Conservation (phyloP, 2,329 filamentous ascomycete genomes). For the Fusarium sulawesiense region DNA sequence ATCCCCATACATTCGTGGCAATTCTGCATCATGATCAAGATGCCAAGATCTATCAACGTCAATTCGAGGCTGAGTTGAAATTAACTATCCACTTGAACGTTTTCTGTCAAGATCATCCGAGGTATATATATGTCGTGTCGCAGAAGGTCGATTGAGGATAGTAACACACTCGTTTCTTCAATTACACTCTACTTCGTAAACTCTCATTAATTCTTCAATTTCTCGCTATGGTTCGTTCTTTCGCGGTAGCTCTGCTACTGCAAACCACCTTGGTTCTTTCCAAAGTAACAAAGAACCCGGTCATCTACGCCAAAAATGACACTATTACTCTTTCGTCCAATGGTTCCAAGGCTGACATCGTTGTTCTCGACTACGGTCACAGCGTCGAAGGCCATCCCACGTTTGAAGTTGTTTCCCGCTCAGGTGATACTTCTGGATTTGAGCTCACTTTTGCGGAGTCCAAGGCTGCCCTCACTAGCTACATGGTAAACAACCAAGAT, state of each 20-base stretch:
- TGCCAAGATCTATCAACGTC: not conserved
- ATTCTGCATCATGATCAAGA: not conserved
- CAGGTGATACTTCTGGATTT: not conserved
- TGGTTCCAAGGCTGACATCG: not conserved
- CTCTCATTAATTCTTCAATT: not conserved
- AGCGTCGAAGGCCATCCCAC: not conserved
- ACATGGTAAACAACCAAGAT: not conserved
- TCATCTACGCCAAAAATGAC: not conserved
- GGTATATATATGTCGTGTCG: not conserved
- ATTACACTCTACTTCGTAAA: not conserved
- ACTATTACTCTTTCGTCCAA: not conserved
- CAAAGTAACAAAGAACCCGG: accelerated
- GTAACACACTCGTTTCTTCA: not conserved
- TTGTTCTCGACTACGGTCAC: not conserved
- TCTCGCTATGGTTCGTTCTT: not conserved
- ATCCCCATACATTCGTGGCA: accelerated
- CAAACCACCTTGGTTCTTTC: not conserved
- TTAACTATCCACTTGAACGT: not conserved
- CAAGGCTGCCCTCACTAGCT: not conserved
- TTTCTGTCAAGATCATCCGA: not conserved
- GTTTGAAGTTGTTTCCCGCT: not conserved
- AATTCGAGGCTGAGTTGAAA: not conserved
- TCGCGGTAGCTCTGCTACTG: not conserved
- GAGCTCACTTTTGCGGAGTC: not conserved
- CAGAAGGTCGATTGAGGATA: too few relatives aligned